phyloP scores from a whole-genome alignment of 139 green algal species.

The Coelastrella sp. region DNA sequence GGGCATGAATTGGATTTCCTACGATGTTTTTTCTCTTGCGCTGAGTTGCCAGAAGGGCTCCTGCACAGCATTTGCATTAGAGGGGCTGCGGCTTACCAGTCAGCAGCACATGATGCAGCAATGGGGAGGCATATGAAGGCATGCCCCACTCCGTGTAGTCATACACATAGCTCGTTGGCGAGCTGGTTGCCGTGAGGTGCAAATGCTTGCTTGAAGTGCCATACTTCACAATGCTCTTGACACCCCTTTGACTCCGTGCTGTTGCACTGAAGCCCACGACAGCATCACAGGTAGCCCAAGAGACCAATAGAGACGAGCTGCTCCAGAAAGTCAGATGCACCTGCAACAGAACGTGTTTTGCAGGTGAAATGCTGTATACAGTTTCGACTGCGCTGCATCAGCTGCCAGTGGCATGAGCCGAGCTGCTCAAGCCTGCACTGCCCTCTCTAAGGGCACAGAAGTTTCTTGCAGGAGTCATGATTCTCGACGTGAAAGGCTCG shows the following conservation, averaged over 20 bases:
- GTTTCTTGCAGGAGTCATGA: too few species aligned
- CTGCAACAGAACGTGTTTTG: background rate
- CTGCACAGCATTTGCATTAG: background rate
- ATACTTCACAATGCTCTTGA: background rate
- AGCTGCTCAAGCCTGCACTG: too few species aligned
- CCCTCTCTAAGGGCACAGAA: too few species aligned
- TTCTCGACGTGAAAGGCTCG: too few species aligned
- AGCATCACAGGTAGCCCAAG: conserved; percentile 38
- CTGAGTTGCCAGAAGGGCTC: background rate
- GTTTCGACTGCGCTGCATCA: too few species aligned
- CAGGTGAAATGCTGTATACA: too few species aligned
- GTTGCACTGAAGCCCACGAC: background rate
- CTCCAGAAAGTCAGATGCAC: conserved; percentile 34
- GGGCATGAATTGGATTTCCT: background rate
- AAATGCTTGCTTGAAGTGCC: background rate
- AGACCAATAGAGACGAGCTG: conserved; percentile 27
- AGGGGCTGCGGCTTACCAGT: background rate
- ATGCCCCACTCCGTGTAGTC: background rate
- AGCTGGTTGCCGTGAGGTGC: background rate
- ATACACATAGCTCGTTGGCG: conserved; percentile 9
- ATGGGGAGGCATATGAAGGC: conserved; percentile 25
- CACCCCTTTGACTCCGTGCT: background rate
- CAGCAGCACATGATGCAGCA: conserved; percentile 44
- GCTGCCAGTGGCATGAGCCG: too few species aligned
- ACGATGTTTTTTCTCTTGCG: background rate